Conservation (phyloP, 2,329 filamentous ascomycete genomes). For the Dendryphion nanum region DNA sequence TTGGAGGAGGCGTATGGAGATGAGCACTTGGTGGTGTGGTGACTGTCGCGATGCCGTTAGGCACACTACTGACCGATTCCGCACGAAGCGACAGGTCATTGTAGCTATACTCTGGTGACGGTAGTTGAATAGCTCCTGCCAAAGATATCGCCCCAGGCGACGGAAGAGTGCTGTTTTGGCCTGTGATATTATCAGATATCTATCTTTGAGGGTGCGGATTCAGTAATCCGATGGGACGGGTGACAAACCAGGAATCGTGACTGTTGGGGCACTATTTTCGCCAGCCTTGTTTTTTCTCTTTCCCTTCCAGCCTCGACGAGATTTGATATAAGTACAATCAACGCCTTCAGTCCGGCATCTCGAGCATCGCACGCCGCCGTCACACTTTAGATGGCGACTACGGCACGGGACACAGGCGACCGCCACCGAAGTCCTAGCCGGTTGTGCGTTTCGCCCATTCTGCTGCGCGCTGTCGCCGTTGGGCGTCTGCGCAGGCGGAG, state of each 20-base stretch:
- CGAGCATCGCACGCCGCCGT: conserved; percentile 50
- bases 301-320: conserved; percentile 51
- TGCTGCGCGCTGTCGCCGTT: conserved; percentile 24
- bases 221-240: background rate
- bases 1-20: conserved; percentile 20
- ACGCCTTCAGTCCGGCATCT: conserved; percentile 46
- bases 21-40: conserved; percentile 12
- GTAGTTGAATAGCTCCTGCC: conserved; percentile 15
- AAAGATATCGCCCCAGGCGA: background rate
- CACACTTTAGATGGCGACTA: conserved; percentile 54
- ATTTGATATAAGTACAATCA: conserved; percentile 53
- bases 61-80: conserved; percentile 23
- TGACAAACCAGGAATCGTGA: conserved; percentile 18
- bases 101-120: conserved; percentile 33
- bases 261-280: conserved; percentile 23
- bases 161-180: background rate
- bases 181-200: too few species aligned
- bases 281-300: conserved; percentile 38
- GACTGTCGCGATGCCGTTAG: conserved; percentile 18
- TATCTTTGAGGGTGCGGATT: too few species aligned
- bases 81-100: conserved; percentile 18
- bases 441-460: conserved; percentile 15
- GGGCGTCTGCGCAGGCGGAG: conserved; percentile 33
- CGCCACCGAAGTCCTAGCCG: conserved; percentile 35
- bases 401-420: conserved; percentile 54